Percentiles rank a stretch among this genome's conserved stretches.
Evolutionary conservation across 1,139 yeast genomes (phyloP).

Genomic region (Yamadazyma atmosphaerica): DNA sequence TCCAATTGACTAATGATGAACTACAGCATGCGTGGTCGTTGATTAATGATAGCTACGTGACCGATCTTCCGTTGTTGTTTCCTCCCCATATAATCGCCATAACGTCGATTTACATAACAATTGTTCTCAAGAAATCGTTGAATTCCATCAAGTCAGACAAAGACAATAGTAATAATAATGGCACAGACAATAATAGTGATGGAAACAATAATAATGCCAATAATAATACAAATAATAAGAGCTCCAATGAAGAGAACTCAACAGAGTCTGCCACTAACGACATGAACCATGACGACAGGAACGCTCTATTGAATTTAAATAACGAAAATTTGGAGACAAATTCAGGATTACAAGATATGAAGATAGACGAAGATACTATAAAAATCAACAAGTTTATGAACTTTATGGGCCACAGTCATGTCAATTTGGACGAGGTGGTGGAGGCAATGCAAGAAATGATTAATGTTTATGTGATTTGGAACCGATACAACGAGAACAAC

Average conservation of each 20-base stretch:
- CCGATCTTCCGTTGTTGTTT: constrained; percentile 76
- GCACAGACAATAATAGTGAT: constrained; percentile 4
- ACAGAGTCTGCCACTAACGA: background rate
- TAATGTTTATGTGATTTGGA: constrained; percentile 82
- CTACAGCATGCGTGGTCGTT: constrained; percentile 86
- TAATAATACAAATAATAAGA: background rate
- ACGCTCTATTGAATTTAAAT: constrained; percentile 23
- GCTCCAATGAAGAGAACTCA: constrained; percentile 2
- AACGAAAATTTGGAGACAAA: constrained; percentile 17
- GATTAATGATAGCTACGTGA: constrained; percentile 84
- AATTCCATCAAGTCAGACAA: constrained; percentile 16
- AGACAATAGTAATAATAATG: constrained; percentile 7
- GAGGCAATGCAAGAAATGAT: constrained; percentile 83
- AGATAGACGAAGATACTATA: constrained; percentile 40
- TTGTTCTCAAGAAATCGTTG: constrained; percentile 50
- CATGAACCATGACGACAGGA: constrained; percentile 35
- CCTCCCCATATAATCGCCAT: constrained; percentile 93
- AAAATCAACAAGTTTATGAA: constrained; percentile 56
- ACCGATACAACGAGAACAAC: constrained; percentile 65
- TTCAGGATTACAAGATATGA: constrained; percentile 24
- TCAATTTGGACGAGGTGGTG: constrained; percentile 72
- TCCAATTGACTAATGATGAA: constrained; percentile 62
- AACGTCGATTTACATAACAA: constrained; percentile 73
- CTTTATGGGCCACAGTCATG: constrained; percentile 72
- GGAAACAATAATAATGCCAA: background rate